phyloP scores from a whole-genome alignment of 805 yeast genomes.

The Torulaspora quercuum region DNA sequence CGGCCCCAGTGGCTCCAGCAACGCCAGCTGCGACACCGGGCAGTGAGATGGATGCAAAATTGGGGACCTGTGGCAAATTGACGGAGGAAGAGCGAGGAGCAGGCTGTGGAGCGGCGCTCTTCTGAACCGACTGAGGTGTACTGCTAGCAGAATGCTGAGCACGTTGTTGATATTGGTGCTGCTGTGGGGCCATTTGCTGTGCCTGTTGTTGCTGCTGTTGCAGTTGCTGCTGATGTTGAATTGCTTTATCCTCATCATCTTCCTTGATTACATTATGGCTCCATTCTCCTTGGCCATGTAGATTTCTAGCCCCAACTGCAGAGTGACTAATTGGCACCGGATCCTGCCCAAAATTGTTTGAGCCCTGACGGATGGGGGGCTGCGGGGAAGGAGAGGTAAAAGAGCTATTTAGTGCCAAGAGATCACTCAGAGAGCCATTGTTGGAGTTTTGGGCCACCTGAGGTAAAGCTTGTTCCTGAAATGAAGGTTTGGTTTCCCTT shows the following conservation, averaged over 20 bases:
- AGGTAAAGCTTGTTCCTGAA: conserved; percentile 20
- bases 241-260: conserved; percentile 14
- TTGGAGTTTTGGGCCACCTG: conserved; percentile 24
- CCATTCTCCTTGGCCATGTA: conserved; percentile 12
- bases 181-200: conserved; percentile 14
- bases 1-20: conserved; percentile 17
- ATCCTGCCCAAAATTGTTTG: conserved; percentile 11
- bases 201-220: conserved; percentile 34
- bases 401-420: conserved; percentile 56
- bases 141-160: conserved; percentile 16
- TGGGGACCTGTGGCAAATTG: conserved; percentile 35
- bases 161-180: conserved; percentile 7
- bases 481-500: conserved; percentile 39
- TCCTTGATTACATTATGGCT: conserved; percentile 14
- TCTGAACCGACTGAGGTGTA: conserved; percentile 32
- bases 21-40: conserved; percentile 12
- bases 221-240: conserved; percentile 9
- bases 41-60: conserved; percentile 25
- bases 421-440: conserved; percentile 59
- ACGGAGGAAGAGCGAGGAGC: conserved; percentile 45
- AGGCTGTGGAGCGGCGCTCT: conserved; percentile 50
- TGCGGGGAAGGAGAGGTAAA: conserved; percentile 42
- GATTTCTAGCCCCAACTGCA: conserved; percentile 5
- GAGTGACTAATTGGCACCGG: conserved; percentile 5
- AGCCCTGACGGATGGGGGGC: conserved; percentile 12